Base-by-base conservation (phyloP, 805 yeast genomes). In the Saccharomycopsis sp. region DNA sequence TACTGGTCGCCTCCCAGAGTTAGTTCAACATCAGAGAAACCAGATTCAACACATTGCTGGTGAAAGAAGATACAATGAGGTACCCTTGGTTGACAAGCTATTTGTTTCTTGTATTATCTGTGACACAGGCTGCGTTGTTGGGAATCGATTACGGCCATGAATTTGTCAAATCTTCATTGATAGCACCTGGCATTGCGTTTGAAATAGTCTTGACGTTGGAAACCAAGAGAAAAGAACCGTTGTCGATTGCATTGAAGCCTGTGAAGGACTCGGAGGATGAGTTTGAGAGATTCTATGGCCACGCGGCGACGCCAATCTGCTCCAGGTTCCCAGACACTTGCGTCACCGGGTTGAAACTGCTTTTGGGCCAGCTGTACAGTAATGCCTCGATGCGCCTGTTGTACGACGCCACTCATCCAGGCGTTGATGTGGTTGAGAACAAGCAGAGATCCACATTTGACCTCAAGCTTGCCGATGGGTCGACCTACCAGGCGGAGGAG, bases 131-230 rank as follows among this genome's bases (percentile, higher is more conserved):
- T 8, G 89, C 96, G 2, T 71, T 92, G 7, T 63, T 92, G 37
- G 97, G 96, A 17, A 66, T 92, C 30, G 98, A 92, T 57, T 78
- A 71, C 54, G 98, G 98, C 39, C 80, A 83, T 42, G 89, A 87
- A 53, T 82, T 68, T 64, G 74, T 87, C 18, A 92, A 92, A 57
- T 86, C 95, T 2, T 84, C 80, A 37, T 65, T 92, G 34, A 82
- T 92, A 30, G 95, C 96, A 0, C 96, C 96, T 0, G 85, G 87
- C 9, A 77, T 86, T 16, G 81, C 87, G 12, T 78, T 88, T 55
- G 97, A 92, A 54, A 71, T 92, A 30, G 80, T 92, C 10, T 64
- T 92, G 47, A 85, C 96, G 3, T 80, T 85, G 19, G 97, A 92
- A 53, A 80, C 95, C 2, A 85, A 87, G 60, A 70, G 98, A 43